Conservation (phyloP, 1,284 basidiomycete genomes). For the Irpex sp. region DNA sequence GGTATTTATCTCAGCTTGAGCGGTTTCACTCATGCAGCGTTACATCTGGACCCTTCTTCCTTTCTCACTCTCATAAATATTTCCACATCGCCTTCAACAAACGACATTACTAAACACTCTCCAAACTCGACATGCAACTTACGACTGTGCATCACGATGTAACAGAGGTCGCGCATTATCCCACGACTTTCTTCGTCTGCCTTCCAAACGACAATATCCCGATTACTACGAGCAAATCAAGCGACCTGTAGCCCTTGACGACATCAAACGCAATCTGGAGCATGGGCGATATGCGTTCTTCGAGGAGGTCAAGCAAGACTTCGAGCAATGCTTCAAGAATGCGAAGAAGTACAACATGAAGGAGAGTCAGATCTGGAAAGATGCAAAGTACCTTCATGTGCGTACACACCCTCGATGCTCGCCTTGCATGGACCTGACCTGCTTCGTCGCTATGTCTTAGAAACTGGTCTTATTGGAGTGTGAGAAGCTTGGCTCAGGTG, state of each 20-base stretch:
- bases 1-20: slow-evolving; percentile 24
- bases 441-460: slow-evolving; percentile 31
- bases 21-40: slow-evolving; percentile 23
- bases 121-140: slow-evolving; percentile 1
- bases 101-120: slow-evolving; percentile 18
- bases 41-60: slow-evolving; percentile 27
- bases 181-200: slow-evolving; percentile 73
- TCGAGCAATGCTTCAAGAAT: slow-evolving; percentile 87
- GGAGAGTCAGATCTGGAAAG: slow-evolving; percentile 81
- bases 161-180: slow-evolving; percentile 64
- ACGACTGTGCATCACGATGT: background rate
- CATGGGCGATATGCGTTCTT: slow-evolving; percentile 61
- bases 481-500: slow-evolving; percentile 23
- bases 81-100: slow-evolving; percentile 17
- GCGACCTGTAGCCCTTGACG: slow-evolving; percentile 80
- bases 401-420: slow-evolving; percentile 16
- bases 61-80: slow-evolving; percentile 15
- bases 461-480: slow-evolving; percentile 62
- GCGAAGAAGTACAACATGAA: slow-evolving; percentile 88
- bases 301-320: slow-evolving; percentile 73
- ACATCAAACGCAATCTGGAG: slow-evolving; percentile 81
- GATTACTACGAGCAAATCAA: slow-evolving; percentile 86
- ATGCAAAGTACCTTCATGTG: slow-evolving; percentile 71
- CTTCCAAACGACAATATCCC: slow-evolving; percentile 77
- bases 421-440: too few relatives aligned